phyloP scores from a whole-genome alignment of 352 stramenopile species.

The Pythium aphanidermatum region DNA sequence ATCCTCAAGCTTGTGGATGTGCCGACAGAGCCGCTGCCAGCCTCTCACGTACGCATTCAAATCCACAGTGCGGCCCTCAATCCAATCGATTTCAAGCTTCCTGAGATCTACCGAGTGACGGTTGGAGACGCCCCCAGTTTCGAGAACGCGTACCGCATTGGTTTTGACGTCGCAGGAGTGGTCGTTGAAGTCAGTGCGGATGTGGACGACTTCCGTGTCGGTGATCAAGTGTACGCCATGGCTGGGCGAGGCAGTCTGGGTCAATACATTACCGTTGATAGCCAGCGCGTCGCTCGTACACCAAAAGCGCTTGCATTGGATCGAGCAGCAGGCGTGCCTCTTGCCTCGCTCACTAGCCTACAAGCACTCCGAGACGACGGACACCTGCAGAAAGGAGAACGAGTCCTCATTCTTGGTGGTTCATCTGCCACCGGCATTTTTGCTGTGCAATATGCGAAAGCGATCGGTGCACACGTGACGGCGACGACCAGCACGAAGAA shows the following conservation, averaged over 20 bases:
- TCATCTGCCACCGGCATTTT: slow-evolving; percentile 30
- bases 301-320: slow-evolving; percentile 34
- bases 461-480: slow-evolving; percentile 11
- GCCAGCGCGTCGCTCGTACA: slow-evolving; percentile 32
- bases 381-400: slow-evolving; percentile 31
- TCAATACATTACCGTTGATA: slow-evolving; percentile 32
- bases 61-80: slow-evolving; percentile 30
- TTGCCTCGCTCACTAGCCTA: slow-evolving; percentile 30
- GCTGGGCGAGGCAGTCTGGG: slow-evolving; percentile 20
- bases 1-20: slow-evolving; percentile 22
- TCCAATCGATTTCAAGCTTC: slow-evolving; percentile 24
- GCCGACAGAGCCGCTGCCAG: slow-evolving; percentile 14
- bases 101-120: slow-evolving; percentile 3
- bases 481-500: slow-evolving; percentile 32
- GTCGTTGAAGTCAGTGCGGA: background rate
- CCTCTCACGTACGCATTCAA: slow-evolving; percentile 24
- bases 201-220: slow-evolving; percentile 1
- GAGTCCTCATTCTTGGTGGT: slow-evolving; percentile 39
- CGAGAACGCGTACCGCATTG: slow-evolving; percentile 26
- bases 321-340: slow-evolving; percentile 27
- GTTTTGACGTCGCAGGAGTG: slow-evolving; percentile 36
- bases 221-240: slow-evolving; percentile 22
- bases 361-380: slow-evolving; percentile 27
- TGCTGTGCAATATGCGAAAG: slow-evolving; percentile 47
- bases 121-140: slow-evolving; percentile 15